phyloP scores from a whole-genome alignment of 2,329 filamentous ascomycete species.

The Aspergillus oerlinghausenensis region DNA sequence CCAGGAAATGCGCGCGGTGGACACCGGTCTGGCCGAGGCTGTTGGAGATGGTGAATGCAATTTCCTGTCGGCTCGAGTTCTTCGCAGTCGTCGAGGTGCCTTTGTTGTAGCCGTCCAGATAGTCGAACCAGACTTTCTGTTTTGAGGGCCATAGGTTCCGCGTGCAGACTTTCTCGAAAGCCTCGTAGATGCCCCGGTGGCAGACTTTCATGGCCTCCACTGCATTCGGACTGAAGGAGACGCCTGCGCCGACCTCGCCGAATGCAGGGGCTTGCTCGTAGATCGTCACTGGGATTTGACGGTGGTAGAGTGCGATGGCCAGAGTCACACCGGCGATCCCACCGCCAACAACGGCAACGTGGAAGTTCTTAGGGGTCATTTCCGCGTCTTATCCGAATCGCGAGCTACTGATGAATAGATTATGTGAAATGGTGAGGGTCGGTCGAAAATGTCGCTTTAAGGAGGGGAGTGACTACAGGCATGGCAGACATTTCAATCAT shows the following conservation, averaged over 20 bases:
- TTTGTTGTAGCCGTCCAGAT: conserved; percentile 16
- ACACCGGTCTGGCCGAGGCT: conserved; percentile 19
- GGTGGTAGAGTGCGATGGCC: conserved; percentile 32
- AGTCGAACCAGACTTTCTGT: conserved; percentile 21
- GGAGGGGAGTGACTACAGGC: not conserved
- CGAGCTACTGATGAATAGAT: not conserved
- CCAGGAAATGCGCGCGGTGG: conserved; percentile 31
- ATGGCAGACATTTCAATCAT: not conserved
- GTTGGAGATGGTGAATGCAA: conserved; percentile 21
- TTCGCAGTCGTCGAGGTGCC: conserved; percentile 1
- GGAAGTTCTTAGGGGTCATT: conserved; percentile 13
- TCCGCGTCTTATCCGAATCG: not conserved
- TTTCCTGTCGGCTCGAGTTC: conserved; percentile 13
- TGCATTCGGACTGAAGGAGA: conserved; percentile 37
- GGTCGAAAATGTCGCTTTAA: not conserved
- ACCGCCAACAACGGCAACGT: conserved; percentile 32
- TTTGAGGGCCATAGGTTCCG: conserved; percentile 31
- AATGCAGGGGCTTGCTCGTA: conserved; percentile 37
- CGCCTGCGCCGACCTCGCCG: conserved; percentile 35
- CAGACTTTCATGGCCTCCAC: conserved; percentile 19
- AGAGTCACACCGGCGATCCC: conserved; percentile 35
- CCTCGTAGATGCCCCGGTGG: conserved; percentile 27
- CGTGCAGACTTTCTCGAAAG: conserved; percentile 30
- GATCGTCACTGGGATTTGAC: conserved; percentile 27
- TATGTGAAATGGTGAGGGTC: not conserved